phyloP scores from a whole-genome alignment of 2,329 filamentous ascomycete genomes.

The Samsoniella hepiali region DNA sequence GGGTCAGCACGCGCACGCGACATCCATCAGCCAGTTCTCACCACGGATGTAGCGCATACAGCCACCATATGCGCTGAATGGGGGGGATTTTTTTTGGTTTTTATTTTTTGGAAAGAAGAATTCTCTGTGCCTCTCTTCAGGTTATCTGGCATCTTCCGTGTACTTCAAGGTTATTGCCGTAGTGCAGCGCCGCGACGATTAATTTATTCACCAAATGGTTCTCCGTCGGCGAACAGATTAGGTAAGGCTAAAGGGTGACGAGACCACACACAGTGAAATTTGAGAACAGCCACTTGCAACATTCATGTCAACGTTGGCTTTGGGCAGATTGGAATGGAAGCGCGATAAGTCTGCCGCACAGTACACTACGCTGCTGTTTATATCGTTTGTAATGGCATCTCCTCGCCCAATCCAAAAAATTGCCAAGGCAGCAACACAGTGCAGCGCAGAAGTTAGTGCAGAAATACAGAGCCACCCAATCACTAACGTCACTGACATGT shows the following conservation, averaged over 20 bases:
- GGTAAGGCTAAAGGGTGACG: conserved; percentile 6
- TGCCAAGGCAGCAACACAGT: conserved; percentile 52
- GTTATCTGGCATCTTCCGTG: no score
- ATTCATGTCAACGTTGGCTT: neutral
- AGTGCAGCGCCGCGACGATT: neutral
- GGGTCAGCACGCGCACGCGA: neutral
- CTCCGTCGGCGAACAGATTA: neutral
- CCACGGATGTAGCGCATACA: no score
- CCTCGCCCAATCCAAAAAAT: conserved; percentile 53
- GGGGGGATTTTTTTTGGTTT: no score
- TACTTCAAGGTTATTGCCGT: no score
- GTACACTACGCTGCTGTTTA: neutral
- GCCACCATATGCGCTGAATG: neutral
- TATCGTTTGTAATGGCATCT: conserved; percentile 9
- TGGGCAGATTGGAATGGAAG: neutral
- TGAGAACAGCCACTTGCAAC: neutral
- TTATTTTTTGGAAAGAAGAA: neutral
- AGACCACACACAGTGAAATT: neutral
- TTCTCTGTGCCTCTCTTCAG: no score
- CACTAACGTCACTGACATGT: neutral
- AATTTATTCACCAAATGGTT: neutral
- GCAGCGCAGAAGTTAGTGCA: conserved; percentile 49
- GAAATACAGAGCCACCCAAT: neutral
- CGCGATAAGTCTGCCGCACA: neutral
- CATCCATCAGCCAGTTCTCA: neutral